Conservation (phyloP, 371 early-diverging fungal genomes). For the Mortierella sp. region DNA sequence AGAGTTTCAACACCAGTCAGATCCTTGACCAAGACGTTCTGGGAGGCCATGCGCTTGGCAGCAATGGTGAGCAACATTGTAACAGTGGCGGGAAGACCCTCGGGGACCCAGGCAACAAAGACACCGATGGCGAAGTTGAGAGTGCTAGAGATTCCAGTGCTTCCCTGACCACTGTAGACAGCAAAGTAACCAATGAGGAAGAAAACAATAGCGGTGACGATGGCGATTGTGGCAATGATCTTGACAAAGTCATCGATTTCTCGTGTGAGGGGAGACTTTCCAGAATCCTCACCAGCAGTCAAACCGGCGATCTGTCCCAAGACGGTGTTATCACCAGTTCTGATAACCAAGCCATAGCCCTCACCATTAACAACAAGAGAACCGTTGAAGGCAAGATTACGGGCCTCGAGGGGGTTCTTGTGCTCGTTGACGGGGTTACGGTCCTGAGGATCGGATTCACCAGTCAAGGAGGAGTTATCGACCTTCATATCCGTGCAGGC, state of each 20-base stretch:
- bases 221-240: slow-evolving; percentile 85
- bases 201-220: slow-evolving; percentile 73
- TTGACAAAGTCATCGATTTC: slow-evolving; percentile 88
- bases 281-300: slow-evolving; percentile 79
- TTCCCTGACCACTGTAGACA: slow-evolving; percentile 50
- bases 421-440: slow-evolving; percentile 67
- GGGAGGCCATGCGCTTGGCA: slow-evolving; percentile 90
- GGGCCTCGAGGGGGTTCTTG: slow-evolving; percentile 87
- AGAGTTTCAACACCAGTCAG: slow-evolving; percentile 94
- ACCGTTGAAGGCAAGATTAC: slow-evolving; percentile 89
- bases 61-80: slow-evolving; percentile 91
- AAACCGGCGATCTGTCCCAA: slow-evolving; percentile 94
- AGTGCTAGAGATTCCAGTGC: slow-evolving; percentile 68
- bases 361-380: slow-evolving; percentile 88
- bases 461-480: slow-evolving; percentile 95
- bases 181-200: slow-evolving; percentile 76
- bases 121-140: slow-evolving; percentile 91
- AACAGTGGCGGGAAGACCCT: slow-evolving; percentile 90
- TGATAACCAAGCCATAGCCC: slow-evolving; percentile 90
- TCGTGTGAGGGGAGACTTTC: slow-evolving; percentile 73
- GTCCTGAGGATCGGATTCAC: slow-evolving; percentile 92
- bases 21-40: slow-evolving; percentile 93
- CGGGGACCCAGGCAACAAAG: slow-evolving; percentile 90
- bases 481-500: slow-evolving; percentile 86
- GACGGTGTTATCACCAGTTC: slow-evolving; percentile 91